Percentiles rank a stretch among this genome's conserved stretches.
These are phyloP conservation scores for Petrea volubilis DNA, from an alignment of 257 asterid genomes.

Conservation along the genomic window DNA sequence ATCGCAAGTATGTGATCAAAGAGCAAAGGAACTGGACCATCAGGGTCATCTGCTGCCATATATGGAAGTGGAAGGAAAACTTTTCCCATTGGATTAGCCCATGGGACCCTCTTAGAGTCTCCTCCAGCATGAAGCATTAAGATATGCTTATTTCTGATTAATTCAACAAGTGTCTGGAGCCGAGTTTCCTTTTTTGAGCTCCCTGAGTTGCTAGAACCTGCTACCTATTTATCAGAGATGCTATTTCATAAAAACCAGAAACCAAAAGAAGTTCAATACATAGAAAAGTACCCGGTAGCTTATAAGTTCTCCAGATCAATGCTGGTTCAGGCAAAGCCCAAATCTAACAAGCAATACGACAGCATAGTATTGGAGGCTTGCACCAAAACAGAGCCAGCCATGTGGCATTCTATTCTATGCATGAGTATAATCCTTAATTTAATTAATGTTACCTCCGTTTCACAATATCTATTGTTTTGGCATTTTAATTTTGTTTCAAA, in stretches of 20 bases:
- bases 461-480: no score
- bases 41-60: slow-evolving; percentile 90
- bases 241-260: slow-evolving; percentile 20
- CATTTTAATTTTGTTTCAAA: no score
- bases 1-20: slow-evolving; percentile 96
- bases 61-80: slow-evolving; percentile 95
- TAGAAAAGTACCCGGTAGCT: background rate
- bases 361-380: background rate
- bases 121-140: slow-evolving; percentile 97
- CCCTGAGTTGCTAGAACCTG: slow-evolving; percentile 36
- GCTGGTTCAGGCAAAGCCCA: background rate
- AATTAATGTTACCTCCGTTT: no score
- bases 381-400: slow-evolving; percentile 5
- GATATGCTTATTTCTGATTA: slow-evolving; percentile 69
- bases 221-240: slow-evolving; percentile 47
- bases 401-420: background rate
- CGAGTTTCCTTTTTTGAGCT: slow-evolving; percentile 39
- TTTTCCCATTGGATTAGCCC: slow-evolving; percentile 99
- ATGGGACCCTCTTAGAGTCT: slow-evolving; percentile 97
- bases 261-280: background rate
- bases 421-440: background rate
- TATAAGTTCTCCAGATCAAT: background rate
- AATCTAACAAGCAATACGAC: background rate
- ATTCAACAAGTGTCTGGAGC: slow-evolving; percentile 50
- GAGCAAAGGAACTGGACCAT: slow-evolving; percentile 92